A percentile compares a stretch with the other conserved stretches of the same genome.
Evolutionary conservation across 2,329 filamentous ascomycete genomes (phyloP).

Genomic region (Chrysoporthe puriensis): DNA sequence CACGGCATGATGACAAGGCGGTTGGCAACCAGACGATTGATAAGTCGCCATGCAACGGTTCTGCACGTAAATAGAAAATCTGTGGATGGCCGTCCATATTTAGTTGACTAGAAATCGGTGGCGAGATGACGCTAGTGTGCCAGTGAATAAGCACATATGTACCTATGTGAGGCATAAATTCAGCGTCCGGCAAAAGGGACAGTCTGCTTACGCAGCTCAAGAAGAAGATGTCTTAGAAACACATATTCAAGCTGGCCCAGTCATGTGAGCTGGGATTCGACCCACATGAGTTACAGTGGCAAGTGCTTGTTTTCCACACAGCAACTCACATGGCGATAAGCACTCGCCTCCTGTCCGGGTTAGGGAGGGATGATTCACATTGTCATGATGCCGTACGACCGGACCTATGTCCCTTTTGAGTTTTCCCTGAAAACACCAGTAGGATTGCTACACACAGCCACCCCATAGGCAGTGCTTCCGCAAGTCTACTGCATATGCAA

Average conservation of each 20-base stretch:
- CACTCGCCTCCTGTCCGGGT: background rate
- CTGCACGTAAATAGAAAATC: background rate
- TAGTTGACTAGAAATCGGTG: background rate
- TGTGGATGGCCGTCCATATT: background rate
- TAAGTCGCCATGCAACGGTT: background rate
- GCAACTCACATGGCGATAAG: background rate
- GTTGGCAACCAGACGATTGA: background rate
- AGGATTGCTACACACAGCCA: background rate
- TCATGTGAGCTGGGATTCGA: background rate
- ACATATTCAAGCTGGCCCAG: background rate
- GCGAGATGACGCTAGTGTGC: background rate
- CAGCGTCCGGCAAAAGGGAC: background rate
- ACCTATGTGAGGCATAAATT: background rate
- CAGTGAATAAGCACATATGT: constrained; percentile 3
- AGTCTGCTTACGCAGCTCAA: background rate
- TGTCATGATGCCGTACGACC: background rate
- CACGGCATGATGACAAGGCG: background rate
- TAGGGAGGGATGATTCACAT: background rate
- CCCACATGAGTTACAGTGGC: background rate
- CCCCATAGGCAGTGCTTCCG: background rate
- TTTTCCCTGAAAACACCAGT: background rate
- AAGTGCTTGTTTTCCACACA: background rate
- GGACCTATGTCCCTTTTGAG: constrained; percentile 2
- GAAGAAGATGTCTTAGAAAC: background rate
- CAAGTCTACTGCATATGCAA: background rate